These are phyloP conservation scores for Apophysomyces elegans DNA, from an alignment of 371 early-diverging fungal genomes.

Conservation along the genomic window DNA sequence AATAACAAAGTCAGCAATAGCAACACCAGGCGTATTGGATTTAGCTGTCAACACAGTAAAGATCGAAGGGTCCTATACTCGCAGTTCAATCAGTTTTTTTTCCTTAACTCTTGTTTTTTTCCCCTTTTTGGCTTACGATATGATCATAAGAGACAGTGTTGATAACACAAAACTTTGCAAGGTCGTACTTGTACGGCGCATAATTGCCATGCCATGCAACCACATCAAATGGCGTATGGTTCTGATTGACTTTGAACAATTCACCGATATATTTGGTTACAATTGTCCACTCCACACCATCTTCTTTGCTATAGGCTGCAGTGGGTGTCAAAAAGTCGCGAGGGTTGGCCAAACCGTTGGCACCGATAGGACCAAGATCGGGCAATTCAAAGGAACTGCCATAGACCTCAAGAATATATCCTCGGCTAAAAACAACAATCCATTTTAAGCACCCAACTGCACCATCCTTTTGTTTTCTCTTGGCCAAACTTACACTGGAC, in stretches of 20 bases:
- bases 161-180: slow-evolving; percentile 83
- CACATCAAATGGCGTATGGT: slow-evolving; percentile 93
- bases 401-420: slow-evolving; percentile 92
- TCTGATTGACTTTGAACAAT: slow-evolving; percentile 74
- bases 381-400: slow-evolving; percentile 91
- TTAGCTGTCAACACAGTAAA: slow-evolving; percentile 95
- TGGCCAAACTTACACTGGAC: slow-evolving; percentile 59
- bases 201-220: slow-evolving; percentile 99
- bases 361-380: slow-evolving; percentile 95
- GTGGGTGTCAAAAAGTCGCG: slow-evolving; percentile 91
- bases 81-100: background rate
- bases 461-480: background rate
- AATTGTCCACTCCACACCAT: slow-evolving; percentile 63
- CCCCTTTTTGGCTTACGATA: slow-evolving; percentile 51
- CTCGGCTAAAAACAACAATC: slow-evolving; percentile 55
- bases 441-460: background rate
- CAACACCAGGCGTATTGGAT: slow-evolving; percentile 86
- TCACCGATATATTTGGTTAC: slow-evolving; percentile 85
- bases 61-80: slow-evolving; percentile 85
- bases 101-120: background rate
- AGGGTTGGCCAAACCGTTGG: slow-evolving; percentile 95
- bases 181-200: slow-evolving; percentile 94
- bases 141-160: slow-evolving; percentile 94
- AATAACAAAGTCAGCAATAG: slow-evolving; percentile 95
- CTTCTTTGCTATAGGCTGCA: slow-evolving; percentile 77